Percentiles rank a stretch among this genome's conserved stretches.
These are phyloP conservation scores for Aureobasidium sp. DNA, from an alignment of 2,329 filamentous ascomycete genomes.

Conservation along the genomic window DNA sequence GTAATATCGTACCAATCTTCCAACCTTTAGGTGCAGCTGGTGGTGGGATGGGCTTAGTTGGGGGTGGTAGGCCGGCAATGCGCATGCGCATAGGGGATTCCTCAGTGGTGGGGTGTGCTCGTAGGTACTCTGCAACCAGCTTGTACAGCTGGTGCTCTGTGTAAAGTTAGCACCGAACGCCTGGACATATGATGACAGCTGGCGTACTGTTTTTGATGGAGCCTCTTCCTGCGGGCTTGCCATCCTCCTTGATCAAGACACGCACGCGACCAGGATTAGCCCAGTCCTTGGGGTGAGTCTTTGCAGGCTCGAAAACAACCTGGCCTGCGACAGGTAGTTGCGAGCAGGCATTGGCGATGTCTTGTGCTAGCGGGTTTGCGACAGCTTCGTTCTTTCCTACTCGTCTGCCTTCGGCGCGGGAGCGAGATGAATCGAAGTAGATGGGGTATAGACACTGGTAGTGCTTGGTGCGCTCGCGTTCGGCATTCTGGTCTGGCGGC, in stretches of 20 bases:
- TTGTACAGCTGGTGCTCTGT: slow-evolving; percentile 83
- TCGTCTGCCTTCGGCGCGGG: slow-evolving; percentile 72
- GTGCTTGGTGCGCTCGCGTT: slow-evolving; percentile 56
- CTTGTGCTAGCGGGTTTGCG: slow-evolving; percentile 75
- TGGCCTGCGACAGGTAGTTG: slow-evolving; percentile 54
- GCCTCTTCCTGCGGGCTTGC: slow-evolving; percentile 39
- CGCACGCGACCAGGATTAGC: slow-evolving; percentile 87
- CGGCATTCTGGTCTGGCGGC: slow-evolving; percentile 33
- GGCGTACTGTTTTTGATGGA: slow-evolving; percentile 58
- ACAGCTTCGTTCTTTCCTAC: slow-evolving; percentile 69
- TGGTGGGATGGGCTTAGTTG: slow-evolving; percentile 50
- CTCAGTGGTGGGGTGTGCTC: slow-evolving; percentile 69
- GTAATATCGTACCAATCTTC: slow-evolving; percentile 80
- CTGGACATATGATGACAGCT: background rate
- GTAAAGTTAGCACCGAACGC: background rate
- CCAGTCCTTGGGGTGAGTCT: slow-evolving; percentile 95
- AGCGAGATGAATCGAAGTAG: slow-evolving; percentile 79
- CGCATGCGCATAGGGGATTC: slow-evolving; percentile 62
- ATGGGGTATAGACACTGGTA: slow-evolving; percentile 91
- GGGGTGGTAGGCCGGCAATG: slow-evolving; percentile 69
- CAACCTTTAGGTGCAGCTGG: slow-evolving; percentile 69
- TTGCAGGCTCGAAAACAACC: slow-evolving; percentile 81
- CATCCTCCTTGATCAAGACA: slow-evolving; percentile 62
- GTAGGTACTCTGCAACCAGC: slow-evolving; percentile 69
- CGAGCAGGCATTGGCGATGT: slow-evolving; percentile 81